Evolutionary conservation across 176 grass and related monocot species (phyloP), one percentile per base, ranked within the genome.

Genomic region (Hyparrhenia diplandra): DNA sequence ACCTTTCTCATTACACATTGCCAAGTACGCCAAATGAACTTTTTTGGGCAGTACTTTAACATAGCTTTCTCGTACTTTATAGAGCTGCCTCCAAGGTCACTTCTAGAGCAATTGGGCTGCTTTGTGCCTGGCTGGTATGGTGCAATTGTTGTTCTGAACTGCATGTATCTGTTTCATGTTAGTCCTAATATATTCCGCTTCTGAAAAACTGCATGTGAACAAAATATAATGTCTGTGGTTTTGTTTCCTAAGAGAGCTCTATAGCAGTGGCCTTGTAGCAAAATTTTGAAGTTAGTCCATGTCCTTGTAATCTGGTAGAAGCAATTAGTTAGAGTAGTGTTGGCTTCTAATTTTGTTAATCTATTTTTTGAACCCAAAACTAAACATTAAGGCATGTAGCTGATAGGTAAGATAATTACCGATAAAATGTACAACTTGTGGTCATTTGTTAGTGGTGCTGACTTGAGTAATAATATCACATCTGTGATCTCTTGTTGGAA

Each of bases 51-150:
- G 39, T 86, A 43, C 2, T n/a, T 71, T 46, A 64, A 77, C 65
- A 29, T 49, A 18, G 4, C 21, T 65, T 80, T 69, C 39, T 84
- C 10, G 10, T 58, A 62, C 75, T 5, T 55, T 43, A 64, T 51
- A 94, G 89, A 94, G n/a, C n/a, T n/a, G n/a, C n/a, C n/a, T n/a
- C n/a, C n/a, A n/a, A n/a, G n/a, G n/a, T n/a, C n/a, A n/a, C n/a
- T n/a, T n/a, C n/a, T n/a, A n/a, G n/a, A n/a, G n/a, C n/a, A n/a
- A n/a, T n/a, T n/a, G n/a, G n/a, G 82, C 84, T 86, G 80, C 91
- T 97, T 64, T 87, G 85, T 42, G 67, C 61, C 64, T 77, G 89
- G 28, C 76, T 97, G 91, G 91, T 97, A 85, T 46, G 64, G 69
- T 76, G 71, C 21, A 78, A 52, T 18, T 75, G 6, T 39, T 76